Base-by-base conservation (phyloP, 495 filamentous ascomycete genomes). In the Trichoderma gamsii region DNA sequence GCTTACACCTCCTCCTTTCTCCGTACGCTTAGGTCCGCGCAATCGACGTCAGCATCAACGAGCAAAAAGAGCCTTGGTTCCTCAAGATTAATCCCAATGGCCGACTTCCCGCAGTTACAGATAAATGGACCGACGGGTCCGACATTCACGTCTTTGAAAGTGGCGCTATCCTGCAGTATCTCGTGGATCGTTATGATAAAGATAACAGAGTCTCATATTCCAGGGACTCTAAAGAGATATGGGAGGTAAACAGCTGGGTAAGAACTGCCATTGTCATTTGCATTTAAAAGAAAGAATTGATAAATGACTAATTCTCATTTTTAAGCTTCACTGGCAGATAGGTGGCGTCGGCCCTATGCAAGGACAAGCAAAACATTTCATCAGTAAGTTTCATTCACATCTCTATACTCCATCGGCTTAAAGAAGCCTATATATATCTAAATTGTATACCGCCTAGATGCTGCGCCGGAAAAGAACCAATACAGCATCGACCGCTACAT, bases 31-130 rank as follows among this genome's bases (percentile, higher is more conserved):
- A 74, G 78, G 81, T 87, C 43, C 84, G 89, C 68, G 85, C 83
- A 44, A 88, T 97, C 72, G 84, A 89, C 38, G 81, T 97, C 51
- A 76, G 73, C 70, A 90, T 89, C 72, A 90, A 92, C 71, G 81
- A 75, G 8, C 93, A 97, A 72, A 97, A 95, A 70, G 82, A 83
- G 68, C 83, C 80, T 2, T 96, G 91, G 90, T 97, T 94, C 81
- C 84, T 96, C 52, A 87, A 86, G 49, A 95, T 97, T 77, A 97
- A 97, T 79, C 93, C 93, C 67, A 97, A 97, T 74, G 93, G 93
- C 72, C 91, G 93, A 68, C 96, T 97, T 72, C 93, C 93, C n/a
- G 93, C 93, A 15, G 71, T 97, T 29, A 93, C 90, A 29, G 94
- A 97, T 75, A 86, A 83, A 12, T 86, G 89, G 73, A 71, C 75